Evolutionary conservation across 2,329 filamentous ascomycete species (phyloP).

Genomic region (Xylaria multiplex): DNA sequence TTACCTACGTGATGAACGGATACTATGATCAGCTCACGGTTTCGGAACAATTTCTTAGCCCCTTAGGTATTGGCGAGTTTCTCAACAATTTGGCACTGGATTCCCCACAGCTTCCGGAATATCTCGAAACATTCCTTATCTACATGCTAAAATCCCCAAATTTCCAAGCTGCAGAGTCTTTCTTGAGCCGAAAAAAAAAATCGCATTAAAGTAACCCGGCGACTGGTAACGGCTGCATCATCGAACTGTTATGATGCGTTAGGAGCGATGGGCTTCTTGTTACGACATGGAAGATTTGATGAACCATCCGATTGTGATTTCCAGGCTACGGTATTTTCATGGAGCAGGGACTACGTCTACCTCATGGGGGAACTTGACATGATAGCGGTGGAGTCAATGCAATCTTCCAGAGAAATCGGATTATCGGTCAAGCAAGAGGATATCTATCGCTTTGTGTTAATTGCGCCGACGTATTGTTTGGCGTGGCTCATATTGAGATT

Average conservation of each 20-base stretch:
- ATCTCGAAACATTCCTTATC: not conserved
- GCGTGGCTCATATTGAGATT: not conserved
- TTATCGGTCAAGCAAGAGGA: not conserved
- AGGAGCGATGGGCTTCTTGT: not conserved
- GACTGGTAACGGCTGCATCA: not conserved
- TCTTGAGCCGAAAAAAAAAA: not conserved
- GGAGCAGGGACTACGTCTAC: not conserved
- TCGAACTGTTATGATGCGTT: not conserved
- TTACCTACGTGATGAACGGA: not conserved
- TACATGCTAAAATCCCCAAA: not conserved
- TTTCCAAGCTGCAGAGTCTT: not conserved
- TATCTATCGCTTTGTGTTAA: constrained; percentile 3
- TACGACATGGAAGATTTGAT: not conserved
- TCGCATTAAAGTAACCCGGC: not conserved
- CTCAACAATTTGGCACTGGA: not conserved
- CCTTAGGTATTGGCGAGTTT: not conserved
- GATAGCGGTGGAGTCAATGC: not conserved
- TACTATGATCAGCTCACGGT: no score
- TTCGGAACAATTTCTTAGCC: no score
- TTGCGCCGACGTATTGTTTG: not conserved
- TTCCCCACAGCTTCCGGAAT: not conserved
- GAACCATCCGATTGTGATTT: no score
- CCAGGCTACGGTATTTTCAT: no score
- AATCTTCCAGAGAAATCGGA: not conserved
- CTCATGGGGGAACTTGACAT: not conserved